Percentiles rank a stretch among this genome's conserved stretches.
These are phyloP conservation scores for Cudoniella acicularis DNA, from an alignment of 495 filamentous ascomycete species.

Conservation along the genomic window DNA sequence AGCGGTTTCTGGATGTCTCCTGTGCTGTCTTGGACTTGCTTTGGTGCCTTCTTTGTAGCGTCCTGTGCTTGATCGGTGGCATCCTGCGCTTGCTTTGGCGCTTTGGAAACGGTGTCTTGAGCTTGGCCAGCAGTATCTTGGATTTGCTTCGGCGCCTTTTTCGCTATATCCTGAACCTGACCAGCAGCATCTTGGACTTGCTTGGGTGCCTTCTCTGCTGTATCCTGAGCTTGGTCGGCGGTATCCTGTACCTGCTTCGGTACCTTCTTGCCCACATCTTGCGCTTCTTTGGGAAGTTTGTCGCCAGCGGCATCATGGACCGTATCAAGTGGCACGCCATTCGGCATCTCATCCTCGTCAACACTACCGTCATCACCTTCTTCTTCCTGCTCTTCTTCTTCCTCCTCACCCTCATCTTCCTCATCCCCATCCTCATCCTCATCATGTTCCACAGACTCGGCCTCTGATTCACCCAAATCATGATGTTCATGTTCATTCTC, in stretches of 20 bases:
- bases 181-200: not conserved
- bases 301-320: not conserved
- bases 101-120: not conserved
- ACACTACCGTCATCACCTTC: constrained; percentile 1
- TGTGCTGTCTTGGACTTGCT: constrained; percentile 10
- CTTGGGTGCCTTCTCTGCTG: not conserved
- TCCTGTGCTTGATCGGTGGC: not conserved
- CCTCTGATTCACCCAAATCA: not conserved
- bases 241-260: not conserved
- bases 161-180: not conserved
- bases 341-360: not conserved
- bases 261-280: not conserved
- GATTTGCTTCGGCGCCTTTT: constrained; percentile 3
- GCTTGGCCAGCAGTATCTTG: constrained; percentile 5
- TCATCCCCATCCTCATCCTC: constrained; percentile 9
- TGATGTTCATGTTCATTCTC: constrained; percentile 3
- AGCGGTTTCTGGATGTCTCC: not conserved
- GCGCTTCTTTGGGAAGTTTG: not conserved
- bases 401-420: constrained; percentile 3
- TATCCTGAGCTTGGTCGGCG: not conserved
- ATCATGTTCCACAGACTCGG: not conserved
- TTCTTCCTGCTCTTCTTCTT: constrained; percentile 17
- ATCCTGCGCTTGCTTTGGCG: not conserved
- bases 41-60: constrained; percentile 10
- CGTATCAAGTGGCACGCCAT: not conserved